phyloP scores from a whole-genome alignment of 2,329 filamentous ascomycete genomes.

The Cyclaneusma minus region DNA sequence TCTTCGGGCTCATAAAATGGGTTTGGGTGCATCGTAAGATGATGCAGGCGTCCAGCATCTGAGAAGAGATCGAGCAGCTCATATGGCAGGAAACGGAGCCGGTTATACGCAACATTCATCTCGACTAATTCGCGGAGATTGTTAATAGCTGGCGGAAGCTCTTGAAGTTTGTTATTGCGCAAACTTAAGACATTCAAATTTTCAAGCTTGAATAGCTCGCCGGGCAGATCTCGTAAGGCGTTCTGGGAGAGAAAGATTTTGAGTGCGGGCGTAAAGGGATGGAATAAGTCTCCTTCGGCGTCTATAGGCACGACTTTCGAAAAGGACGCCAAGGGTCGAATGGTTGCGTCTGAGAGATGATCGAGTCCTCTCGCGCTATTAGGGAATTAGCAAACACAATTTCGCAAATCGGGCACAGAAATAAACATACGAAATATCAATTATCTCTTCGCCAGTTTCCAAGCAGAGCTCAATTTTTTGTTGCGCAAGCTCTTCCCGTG shows the following conservation, averaged over 20 bases:
- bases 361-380: slow-evolving; percentile 21
- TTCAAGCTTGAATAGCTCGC: slow-evolving; percentile 43
- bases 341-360: slow-evolving; percentile 36
- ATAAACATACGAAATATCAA: slow-evolving; percentile 45
- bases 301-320: slow-evolving; percentile 24
- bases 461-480: slow-evolving; percentile 34
- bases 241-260: slow-evolving; percentile 49
- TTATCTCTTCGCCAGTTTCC: slow-evolving; percentile 39
- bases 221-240: slow-evolving; percentile 36
- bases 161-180: slow-evolving; percentile 43
- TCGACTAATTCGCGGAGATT: slow-evolving; percentile 41
- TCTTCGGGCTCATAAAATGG: slow-evolving; percentile 33
- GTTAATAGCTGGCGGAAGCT: slow-evolving; percentile 43
- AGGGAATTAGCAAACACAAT: slow-evolving; percentile 5
- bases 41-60: slow-evolving; percentile 26
- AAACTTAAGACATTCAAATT: slow-evolving; percentile 50
- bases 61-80: slow-evolving; percentile 44
- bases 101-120: slow-evolving; percentile 52
- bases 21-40: slow-evolving; percentile 46
- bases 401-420: not conserved
- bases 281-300: slow-evolving; percentile 25
- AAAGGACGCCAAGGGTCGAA: slow-evolving; percentile 40
- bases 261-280: slow-evolving; percentile 39
- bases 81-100: slow-evolving; percentile 41
- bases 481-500: slow-evolving; percentile 27